Conservation (phyloP, 148 eudicot genomes). For the Amaranthus cruentus region DNA sequence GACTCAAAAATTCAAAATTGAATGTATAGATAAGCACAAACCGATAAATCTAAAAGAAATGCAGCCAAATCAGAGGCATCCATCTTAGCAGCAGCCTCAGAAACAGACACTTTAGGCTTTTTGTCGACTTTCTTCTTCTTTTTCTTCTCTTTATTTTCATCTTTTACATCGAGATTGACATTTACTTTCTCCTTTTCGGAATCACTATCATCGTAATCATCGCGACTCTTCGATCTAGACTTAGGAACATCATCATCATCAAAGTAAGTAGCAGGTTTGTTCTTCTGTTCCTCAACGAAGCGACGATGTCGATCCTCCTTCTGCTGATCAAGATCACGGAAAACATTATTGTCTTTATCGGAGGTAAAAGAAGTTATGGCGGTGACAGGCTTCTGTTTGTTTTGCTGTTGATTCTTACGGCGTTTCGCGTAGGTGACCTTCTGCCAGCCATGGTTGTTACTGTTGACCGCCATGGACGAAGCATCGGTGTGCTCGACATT, state of each 20-base stretch:
- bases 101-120: conserved; percentile 64
- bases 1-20: neutral
- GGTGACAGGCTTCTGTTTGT: conserved; percentile 14
- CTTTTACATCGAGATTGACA: conserved; percentile 32
- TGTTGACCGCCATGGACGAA: conserved; percentile 8
- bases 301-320: conserved; percentile 59
- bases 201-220: conserved; percentile 40
- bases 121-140: conserved; percentile 51
- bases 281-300: conserved; percentile 46
- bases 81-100: conserved; percentile 68
- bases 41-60: conserved; percentile 52
- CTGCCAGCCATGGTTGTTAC: conserved; percentile 47
- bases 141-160: conserved; percentile 39
- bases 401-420: conserved; percentile 36
- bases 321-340: conserved; percentile 52
- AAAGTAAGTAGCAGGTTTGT: conserved; percentile 19
- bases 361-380: neutral
- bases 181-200: conserved; percentile 37
- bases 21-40: conserved; percentile 19
- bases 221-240: conserved; percentile 40
- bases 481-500: conserved; percentile 25
- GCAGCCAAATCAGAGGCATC: conserved; percentile 47
- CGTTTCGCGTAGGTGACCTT: conserved; percentile 50
- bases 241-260: conserved; percentile 1
- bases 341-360: conserved; percentile 32